Conservation (phyloP, 2,329 filamentous ascomycete species). For the Alternaria postmessia region DNA sequence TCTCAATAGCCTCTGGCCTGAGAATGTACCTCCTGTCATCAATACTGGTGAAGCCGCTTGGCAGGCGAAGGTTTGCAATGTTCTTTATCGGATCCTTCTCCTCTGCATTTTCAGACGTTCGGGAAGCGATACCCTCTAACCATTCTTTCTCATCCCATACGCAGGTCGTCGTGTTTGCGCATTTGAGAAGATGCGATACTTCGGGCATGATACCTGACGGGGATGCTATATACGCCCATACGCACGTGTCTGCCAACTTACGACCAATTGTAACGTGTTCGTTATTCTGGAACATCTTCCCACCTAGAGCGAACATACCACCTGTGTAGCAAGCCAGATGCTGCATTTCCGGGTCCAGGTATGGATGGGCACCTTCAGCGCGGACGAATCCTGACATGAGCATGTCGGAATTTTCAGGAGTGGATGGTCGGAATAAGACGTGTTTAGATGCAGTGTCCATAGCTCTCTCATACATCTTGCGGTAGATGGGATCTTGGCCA, state of each 20-base stretch:
- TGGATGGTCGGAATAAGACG: slow-evolving; percentile 60
- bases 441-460: slow-evolving; percentile 55
- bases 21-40: slow-evolving; percentile 58
- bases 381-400: slow-evolving; percentile 57
- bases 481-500: slow-evolving; percentile 56
- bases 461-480: slow-evolving; percentile 64
- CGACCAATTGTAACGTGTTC: slow-evolving; percentile 64
- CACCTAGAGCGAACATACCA: slow-evolving; percentile 69
- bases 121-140: slow-evolving; percentile 50
- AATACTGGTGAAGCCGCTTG: slow-evolving; percentile 55
- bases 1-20: slow-evolving; percentile 67
- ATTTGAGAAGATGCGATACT: slow-evolving; percentile 62
- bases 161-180: slow-evolving; percentile 54
- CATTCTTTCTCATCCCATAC: slow-evolving; percentile 64
- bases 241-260: slow-evolving; percentile 67
- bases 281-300: slow-evolving; percentile 64
- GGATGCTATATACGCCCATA: slow-evolving; percentile 68
- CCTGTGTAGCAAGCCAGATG: slow-evolving; percentile 69
- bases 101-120: slow-evolving; percentile 27
- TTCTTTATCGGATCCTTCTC: slow-evolving; percentile 45
- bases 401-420: slow-evolving; percentile 56
- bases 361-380: slow-evolving; percentile 37
- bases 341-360: slow-evolving; percentile 61
- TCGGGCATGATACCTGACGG: slow-evolving; percentile 70
- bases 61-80: slow-evolving; percentile 53